Conservation (phyloP, 2,329 filamentous ascomycete genomes). For the Dactylellina haptotyla region DNA sequence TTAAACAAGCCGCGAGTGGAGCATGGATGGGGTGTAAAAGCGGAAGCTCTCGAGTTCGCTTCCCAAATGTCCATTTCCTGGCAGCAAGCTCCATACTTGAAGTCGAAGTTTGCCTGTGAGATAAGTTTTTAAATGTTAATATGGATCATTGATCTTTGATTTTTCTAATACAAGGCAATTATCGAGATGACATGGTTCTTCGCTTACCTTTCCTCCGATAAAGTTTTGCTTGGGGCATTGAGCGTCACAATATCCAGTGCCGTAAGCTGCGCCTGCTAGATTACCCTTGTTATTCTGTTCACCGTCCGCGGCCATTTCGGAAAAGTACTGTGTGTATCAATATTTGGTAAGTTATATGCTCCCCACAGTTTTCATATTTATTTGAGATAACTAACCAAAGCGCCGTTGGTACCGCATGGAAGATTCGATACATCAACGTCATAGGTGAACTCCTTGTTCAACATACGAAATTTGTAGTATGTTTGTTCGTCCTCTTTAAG, state of each 20-base stretch:
- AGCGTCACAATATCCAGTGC: conserved; percentile 66
- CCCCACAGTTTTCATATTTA: too few relatives aligned
- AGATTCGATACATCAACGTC: conserved; percentile 63
- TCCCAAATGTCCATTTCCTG: conserved; percentile 70
- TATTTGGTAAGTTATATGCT: background rate
- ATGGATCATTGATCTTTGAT: too few relatives aligned
- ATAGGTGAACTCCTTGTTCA: conserved; percentile 64
- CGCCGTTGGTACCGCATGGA: conserved; percentile 62
- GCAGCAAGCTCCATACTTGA: conserved; percentile 66
- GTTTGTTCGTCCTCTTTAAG: conserved; percentile 62
- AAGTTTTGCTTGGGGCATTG: conserved; percentile 62
- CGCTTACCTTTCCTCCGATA: conserved; percentile 58
- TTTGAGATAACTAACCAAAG: conserved; percentile 54
- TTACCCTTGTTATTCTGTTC: conserved; percentile 58
- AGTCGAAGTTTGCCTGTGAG: conserved; percentile 60
- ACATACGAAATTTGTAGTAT: conserved; percentile 64
- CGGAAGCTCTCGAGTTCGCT: conserved; percentile 70
- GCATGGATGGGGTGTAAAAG: conserved; percentile 74
- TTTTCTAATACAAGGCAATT: background rate
- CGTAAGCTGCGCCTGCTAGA: conserved; percentile 64
- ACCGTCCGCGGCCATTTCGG: conserved; percentile 61
- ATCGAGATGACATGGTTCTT: background rate
- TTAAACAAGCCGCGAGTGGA: conserved; percentile 65
- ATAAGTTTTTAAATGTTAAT: background rate
- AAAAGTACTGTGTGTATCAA: conserved; percentile 58